These are phyloP conservation scores for Elaeis oleifera DNA, from an alignment of 202 grass and related monocot genomes.

Conservation along the genomic window DNA sequence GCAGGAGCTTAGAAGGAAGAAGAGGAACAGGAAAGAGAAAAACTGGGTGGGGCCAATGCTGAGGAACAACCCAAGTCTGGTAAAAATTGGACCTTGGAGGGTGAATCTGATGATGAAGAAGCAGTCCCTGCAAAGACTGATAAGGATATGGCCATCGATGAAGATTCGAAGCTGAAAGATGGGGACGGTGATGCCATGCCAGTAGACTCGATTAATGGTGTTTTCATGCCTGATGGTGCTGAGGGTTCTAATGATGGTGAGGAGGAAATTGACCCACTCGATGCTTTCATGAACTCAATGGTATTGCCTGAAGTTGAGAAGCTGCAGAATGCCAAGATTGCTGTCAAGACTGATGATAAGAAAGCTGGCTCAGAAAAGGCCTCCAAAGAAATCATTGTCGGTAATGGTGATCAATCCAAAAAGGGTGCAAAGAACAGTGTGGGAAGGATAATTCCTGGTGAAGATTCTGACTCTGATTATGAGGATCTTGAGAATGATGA, in stretches of 20 bases:
- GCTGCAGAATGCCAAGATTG: slow-evolving; percentile 39
- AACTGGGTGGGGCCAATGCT: slow-evolving; percentile 56
- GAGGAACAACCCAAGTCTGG: slow-evolving; percentile 25
- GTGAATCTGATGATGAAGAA: slow-evolving; percentile 29
- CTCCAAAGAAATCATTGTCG: slow-evolving; percentile 16
- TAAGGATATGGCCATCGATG: slow-evolving; percentile 14
- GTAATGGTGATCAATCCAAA: slow-evolving; percentile 33
- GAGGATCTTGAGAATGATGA: slow-evolving; percentile 39
- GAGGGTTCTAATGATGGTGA: slow-evolving; percentile 36
- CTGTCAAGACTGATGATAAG: slow-evolving; percentile 16
- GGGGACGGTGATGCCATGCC: slow-evolving; percentile 26
- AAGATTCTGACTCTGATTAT: slow-evolving; percentile 62
- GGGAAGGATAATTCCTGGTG: slow-evolving; percentile 74
- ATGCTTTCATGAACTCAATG: slow-evolving; percentile 91
- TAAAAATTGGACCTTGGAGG: slow-evolving; percentile 17
- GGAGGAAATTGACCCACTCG: slow-evolving; percentile 82
- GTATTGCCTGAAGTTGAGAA: slow-evolving; percentile 85
- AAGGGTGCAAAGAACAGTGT: slow-evolving; percentile 35
- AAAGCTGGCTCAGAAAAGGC: slow-evolving; percentile 22
- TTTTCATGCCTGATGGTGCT: background rate
- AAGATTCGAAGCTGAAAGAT: background rate
- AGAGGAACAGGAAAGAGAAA: slow-evolving; percentile 64
- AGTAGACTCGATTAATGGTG: slow-evolving; percentile 37
- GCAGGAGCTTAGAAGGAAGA: slow-evolving; percentile 68
- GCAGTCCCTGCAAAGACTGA: background rate